Percentiles rank a stretch among this genome's conserved stretches.
Conservation (phyloP, 129 eudicot species). For the Cynara cardunculus region DNA sequence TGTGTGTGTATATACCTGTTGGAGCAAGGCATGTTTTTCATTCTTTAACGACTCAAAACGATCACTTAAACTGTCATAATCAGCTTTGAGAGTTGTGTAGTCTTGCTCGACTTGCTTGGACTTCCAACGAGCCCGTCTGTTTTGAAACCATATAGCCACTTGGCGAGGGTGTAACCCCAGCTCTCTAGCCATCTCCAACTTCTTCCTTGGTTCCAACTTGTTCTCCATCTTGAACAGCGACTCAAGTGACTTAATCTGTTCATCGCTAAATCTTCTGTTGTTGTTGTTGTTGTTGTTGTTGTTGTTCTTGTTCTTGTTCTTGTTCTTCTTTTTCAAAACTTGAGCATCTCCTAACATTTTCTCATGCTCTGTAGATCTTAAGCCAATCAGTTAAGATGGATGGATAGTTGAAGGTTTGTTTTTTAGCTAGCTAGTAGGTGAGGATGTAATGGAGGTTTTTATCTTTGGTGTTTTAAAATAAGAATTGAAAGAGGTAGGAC, state of each 20-base stretch:
- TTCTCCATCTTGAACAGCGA: constrained; percentile 53
- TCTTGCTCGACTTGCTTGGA: constrained; percentile 66
- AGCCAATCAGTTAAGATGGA: background rate
- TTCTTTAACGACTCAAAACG: constrained; percentile 45
- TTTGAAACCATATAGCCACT: constrained; percentile 82
- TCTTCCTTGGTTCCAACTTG: constrained; percentile 73
- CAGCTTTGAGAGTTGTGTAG: constrained; percentile 48
- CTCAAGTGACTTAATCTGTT: constrained; percentile 59
- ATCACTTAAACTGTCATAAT: constrained; percentile 35
- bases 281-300: constrained; percentile 29
- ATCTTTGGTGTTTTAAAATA: constrained; percentile 8
- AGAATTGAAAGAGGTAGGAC: background rate
- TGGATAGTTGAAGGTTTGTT: constrained; percentile 1
- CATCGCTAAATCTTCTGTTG: constrained; percentile 53
- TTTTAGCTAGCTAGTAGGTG: background rate
- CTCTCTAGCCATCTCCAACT: constrained; percentile 60
- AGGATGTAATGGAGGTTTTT: constrained; percentile 9
- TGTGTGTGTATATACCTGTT: constrained; percentile 27
- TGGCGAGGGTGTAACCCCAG: constrained; percentile 68
- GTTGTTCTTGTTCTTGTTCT: constrained; percentile 29
- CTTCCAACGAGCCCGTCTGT: constrained; percentile 75
- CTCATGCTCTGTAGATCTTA: background rate
- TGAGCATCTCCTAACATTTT: constrained; percentile 26
- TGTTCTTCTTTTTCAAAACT: constrained; percentile 19
- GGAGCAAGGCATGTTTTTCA: constrained; percentile 49